Conservation (phyloP, 2,329 filamentous ascomycete species). For the Pseudonectria foliicola region DNA sequence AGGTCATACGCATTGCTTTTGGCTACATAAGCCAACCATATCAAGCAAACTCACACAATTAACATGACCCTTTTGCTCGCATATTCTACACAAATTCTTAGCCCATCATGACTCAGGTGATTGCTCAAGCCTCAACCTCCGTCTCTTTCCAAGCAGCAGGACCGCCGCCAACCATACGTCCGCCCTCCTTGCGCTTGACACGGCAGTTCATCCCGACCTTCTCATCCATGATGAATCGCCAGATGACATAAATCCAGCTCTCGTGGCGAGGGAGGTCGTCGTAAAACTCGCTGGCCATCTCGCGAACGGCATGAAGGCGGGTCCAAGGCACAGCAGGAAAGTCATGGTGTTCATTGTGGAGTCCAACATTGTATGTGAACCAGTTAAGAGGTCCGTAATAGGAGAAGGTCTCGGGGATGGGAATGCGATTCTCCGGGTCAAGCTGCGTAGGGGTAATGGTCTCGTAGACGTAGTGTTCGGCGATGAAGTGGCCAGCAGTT, state of each 20-base stretch:
- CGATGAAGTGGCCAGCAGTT: slow-evolving; percentile 95
- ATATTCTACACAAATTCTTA: slow-evolving; percentile 1
- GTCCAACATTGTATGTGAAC: slow-evolving; percentile 91
- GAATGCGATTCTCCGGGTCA: slow-evolving; percentile 52
- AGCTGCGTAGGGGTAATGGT: slow-evolving; percentile 48
- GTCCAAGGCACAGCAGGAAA: slow-evolving; percentile 98
- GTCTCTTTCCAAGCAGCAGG: slow-evolving; percentile 54
- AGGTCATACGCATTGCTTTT: no score
- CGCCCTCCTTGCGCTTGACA: slow-evolving; percentile 83
- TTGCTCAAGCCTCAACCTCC: slow-evolving; percentile 56
- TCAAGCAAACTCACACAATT: slow-evolving; percentile 1
- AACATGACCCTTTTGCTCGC: neutral
- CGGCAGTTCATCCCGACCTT: slow-evolving; percentile 85
- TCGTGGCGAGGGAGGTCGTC: slow-evolving; percentile 75
- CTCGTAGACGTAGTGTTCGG: slow-evolving; percentile 86
- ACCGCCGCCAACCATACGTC: slow-evolving; percentile 49
- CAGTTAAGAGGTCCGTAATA: slow-evolving; percentile 94
- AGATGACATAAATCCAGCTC: slow-evolving; percentile 90
- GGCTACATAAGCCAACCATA: neutral
- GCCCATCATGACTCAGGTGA: no score
- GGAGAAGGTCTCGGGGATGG: slow-evolving; percentile 87
- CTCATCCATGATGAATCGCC: slow-evolving; percentile 90
- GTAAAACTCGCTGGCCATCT: slow-evolving; percentile 87
- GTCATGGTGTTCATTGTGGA: slow-evolving; percentile 99
- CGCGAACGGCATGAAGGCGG: slow-evolving; percentile 65